A percentile compares a stretch with the other conserved stretches of the same genome.
phyloP scores from a whole-genome alignment of 176 grass and related monocot species.

The Carex myosuroides region DNA sequence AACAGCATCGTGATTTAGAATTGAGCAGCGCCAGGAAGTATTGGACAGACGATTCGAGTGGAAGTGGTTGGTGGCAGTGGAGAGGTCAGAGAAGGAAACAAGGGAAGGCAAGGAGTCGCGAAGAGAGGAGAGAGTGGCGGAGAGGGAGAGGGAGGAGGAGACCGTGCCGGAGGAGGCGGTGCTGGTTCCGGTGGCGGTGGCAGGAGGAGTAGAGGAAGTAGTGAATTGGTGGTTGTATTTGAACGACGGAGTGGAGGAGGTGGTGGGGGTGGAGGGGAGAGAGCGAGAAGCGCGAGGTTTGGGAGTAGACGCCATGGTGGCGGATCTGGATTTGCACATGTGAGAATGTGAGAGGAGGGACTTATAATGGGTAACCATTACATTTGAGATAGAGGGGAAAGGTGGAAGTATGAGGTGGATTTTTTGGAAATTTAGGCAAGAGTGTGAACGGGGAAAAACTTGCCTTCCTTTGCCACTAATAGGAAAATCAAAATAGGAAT shows the following conservation, averaged over 20 bases:
- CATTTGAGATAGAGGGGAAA: not conserved
- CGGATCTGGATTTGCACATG: constrained; percentile 75
- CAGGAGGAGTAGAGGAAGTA: not conserved
- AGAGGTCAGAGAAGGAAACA: constrained; percentile 53
- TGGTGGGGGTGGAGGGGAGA: constrained; percentile 7
- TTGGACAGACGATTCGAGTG: constrained; percentile 37
- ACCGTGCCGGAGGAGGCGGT: constrained; percentile 18
- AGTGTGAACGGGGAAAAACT: not conserved
- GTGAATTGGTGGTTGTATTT: not conserved
- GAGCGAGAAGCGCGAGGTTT: constrained; percentile 11
- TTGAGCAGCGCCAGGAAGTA: constrained; percentile 56
- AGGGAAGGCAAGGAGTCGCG: constrained; percentile 59
- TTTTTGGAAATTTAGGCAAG: no score
- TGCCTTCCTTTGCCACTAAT: not conserved
- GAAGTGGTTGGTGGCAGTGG: constrained; percentile 64
- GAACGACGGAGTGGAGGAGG: constrained; percentile 3
- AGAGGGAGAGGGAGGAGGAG: constrained; percentile 45
- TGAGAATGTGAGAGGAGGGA: not conserved
- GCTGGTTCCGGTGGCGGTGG: constrained; percentile 1
- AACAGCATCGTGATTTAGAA: constrained; percentile 52
- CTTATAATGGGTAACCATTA: constrained; percentile 16
- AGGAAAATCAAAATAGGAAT: not conserved
- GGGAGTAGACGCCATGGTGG: constrained; percentile 34
- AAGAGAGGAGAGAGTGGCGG: constrained; percentile 37
- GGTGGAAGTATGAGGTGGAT: not conserved